phyloP scores from a whole-genome alignment of 805 yeast species.

The Metschnikowia chrysomelidarum region DNA sequence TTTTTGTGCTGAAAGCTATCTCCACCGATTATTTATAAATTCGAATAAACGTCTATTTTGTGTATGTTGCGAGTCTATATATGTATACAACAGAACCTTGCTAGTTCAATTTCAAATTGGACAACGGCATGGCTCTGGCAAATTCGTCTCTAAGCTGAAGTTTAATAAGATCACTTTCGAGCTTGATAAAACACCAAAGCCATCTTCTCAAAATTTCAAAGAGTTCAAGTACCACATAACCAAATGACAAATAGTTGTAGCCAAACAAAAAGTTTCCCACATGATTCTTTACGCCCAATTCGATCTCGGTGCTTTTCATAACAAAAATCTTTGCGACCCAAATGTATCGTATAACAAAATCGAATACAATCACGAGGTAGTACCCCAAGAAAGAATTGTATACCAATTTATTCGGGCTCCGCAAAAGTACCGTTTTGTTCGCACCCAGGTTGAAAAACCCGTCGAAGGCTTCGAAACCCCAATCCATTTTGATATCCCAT shows the following conservation, averaged over 20 bases:
- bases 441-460: slow-evolving; percentile 18
- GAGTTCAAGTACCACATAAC: slow-evolving; percentile 64
- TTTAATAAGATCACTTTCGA: slow-evolving; percentile 69
- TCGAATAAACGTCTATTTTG: slow-evolving; percentile 6
- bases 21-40: neutral
- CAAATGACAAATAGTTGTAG: slow-evolving; percentile 44
- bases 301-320: slow-evolving; percentile 26
- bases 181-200: slow-evolving; percentile 83
- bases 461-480: slow-evolving; percentile 67
- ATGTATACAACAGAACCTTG: neutral
- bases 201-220: slow-evolving; percentile 82
- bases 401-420: slow-evolving; percentile 22
- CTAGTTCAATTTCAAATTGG: slow-evolving; percentile 10
- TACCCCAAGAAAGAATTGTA: slow-evolving; percentile 42
- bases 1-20: neutral
- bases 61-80: slow-evolving; percentile 1
- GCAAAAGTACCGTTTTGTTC: slow-evolving; percentile 13
- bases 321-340: slow-evolving; percentile 65
- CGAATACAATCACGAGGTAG: slow-evolving; percentile 54
- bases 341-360: slow-evolving; percentile 65
- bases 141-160: slow-evolving; percentile 21
- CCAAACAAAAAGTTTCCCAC: slow-evolving; percentile 32
- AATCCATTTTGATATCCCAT: slow-evolving; percentile 91
- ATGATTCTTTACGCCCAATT: slow-evolving; percentile 15
- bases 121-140: slow-evolving; percentile 16